Evolutionary conservation across 352 stramenopile genomes (phyloP), one percentile per base, ranked within the genome.

Genomic region (Phytophthora fragariae): DNA sequence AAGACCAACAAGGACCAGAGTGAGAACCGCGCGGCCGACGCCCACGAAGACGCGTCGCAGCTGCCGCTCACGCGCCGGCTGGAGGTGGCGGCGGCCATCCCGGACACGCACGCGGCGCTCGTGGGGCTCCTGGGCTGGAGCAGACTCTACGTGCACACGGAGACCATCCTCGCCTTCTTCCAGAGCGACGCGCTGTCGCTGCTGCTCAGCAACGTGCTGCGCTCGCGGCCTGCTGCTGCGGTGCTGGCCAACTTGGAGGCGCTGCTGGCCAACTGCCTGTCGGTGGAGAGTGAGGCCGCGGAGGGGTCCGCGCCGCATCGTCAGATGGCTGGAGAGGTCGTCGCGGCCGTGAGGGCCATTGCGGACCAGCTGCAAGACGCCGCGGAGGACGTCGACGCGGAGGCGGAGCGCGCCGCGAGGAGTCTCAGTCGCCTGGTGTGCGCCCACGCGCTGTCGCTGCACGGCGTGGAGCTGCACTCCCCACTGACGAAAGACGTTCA

Each of bases 81-180:
- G 1, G 89, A 96, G 66, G 82, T 93, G 35, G 89, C 89, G 1
- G 89, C 89, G 12, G 68, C 80, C 6, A 90, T 93, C 52, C 49
- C 75, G 0, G 85, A 96, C 70, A 76, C 89, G 39, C 87, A 94
- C 54, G 85, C 86, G 10, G 89, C 87, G 33, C 84, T 96, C 11
- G 78, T 92, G 27, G 89, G 89, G 1, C 78, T 96, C 8, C 57
- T 94, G 3, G 86, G 85, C 14, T 96, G 89, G 89, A 94, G 87
- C 41, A 77, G 81, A 14, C 46, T 94, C 44, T 89, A 82, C 64
- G 50, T 86, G 19, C 73, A 87, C 72, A 86, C 84, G 5, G 86
- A 92, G 12, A 86, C 85, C n/a, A 86, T 93, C 58, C 66, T 89
- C 47, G 65, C 70, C 27, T 90, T 94, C 65, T 93, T 96, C 74